Conservation (phyloP, 2,329 filamentous ascomycete species). For the Penicillium sp. region DNA sequence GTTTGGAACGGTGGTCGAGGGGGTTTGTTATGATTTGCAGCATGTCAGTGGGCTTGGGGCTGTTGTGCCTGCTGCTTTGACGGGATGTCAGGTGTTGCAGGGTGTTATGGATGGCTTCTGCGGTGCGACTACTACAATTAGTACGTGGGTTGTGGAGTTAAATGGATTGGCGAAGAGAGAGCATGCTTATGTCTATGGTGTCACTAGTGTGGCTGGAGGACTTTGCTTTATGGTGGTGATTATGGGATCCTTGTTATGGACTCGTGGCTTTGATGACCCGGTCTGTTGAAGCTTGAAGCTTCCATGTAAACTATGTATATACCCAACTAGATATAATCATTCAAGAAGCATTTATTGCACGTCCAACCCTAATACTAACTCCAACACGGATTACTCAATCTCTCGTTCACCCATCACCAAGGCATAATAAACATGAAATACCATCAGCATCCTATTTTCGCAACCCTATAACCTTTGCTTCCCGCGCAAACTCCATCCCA, state of each 20-base stretch:
- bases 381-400: not conserved
- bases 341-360: not conserved
- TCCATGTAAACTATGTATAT: not conserved
- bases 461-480: not conserved
- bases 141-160: conserved; percentile 66
- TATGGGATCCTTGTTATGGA: conserved; percentile 60
- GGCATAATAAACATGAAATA: not conserved
- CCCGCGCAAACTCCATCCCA: conserved; percentile 5
- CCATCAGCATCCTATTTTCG: not conserved
- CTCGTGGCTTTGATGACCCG: conserved; percentile 37
- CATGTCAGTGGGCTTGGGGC: conserved; percentile 57
- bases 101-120: conserved; percentile 69
- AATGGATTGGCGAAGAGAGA: conserved; percentile 50
- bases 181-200: conserved; percentile 64
- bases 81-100: conserved; percentile 67
- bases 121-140: conserved; percentile 65
- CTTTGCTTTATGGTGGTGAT: conserved; percentile 54
- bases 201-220: conserved; percentile 48
- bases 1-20: conserved; percentile 71
- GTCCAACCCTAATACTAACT: not conserved
- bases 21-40: conserved; percentile 76
- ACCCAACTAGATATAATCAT: not conserved
- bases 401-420: not conserved
- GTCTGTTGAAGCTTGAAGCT: conserved; percentile 27
- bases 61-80: conserved; percentile 32